These are phyloP conservation scores for Cutaneotrichosporon dermatis DNA, from an alignment of 1,284 basidiomycete species.

Conservation along the genomic window DNA sequence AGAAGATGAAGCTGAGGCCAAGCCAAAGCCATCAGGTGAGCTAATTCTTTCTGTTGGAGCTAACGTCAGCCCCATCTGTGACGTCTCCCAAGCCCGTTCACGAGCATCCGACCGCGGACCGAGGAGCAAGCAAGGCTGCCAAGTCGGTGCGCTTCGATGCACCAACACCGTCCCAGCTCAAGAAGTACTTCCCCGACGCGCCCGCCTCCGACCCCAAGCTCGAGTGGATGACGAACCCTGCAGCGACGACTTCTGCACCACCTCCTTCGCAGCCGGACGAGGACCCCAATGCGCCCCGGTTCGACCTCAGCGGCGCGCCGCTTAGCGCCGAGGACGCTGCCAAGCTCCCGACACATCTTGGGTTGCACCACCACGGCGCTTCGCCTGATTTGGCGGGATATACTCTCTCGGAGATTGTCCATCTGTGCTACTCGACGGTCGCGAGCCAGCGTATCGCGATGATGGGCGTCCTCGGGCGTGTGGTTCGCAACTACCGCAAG, in stretches of 20 bases:
- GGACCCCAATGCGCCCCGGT: constrained; percentile 48
- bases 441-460: constrained; percentile 78
- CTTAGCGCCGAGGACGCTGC: constrained; percentile 53
- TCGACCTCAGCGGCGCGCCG: constrained; percentile 67
- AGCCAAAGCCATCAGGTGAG: too few species aligned
- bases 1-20: too few species aligned
- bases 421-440: constrained; percentile 74
- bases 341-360: constrained; percentile 68
- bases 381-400: constrained; percentile 82
- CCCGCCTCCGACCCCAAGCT: constrained; percentile 62
- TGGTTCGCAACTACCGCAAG: constrained; percentile 47
- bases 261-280: neutral
- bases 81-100: neutral
- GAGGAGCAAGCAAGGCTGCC: neutral
- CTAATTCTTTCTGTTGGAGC: too few species aligned
- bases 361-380: constrained; percentile 76
- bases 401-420: constrained; percentile 78
- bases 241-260: constrained; percentile 51
- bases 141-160: constrained; percentile 25
- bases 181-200: constrained; percentile 75
- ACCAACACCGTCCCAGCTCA: constrained; percentile 65
- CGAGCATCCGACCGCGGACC: neutral
- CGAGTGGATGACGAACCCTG: constrained; percentile 56
- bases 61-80: too few species aligned
- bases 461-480: constrained; percentile 65